Evolutionary conservation across 371 early-diverging fungal genomes (phyloP).

Genomic region (Zopfochytrium polystomum): DNA sequence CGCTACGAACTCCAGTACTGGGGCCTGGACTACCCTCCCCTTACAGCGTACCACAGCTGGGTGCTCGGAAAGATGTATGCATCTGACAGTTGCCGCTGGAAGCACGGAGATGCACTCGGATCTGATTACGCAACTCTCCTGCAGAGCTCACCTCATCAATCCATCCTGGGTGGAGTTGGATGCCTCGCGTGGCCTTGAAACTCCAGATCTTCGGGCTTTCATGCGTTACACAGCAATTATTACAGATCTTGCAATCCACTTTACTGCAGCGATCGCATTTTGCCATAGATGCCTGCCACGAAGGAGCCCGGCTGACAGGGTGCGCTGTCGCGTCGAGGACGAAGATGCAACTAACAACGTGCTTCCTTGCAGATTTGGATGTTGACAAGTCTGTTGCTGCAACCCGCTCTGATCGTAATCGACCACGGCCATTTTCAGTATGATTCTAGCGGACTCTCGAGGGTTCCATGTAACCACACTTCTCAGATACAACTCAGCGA

Average conservation of each 20-base stretch:
- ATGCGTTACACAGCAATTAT: constrained; percentile 84
- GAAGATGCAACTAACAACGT: not conserved
- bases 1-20: constrained; percentile 82
- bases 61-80: constrained; percentile 74
- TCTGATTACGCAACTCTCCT: not conserved
- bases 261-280: constrained; percentile 69
- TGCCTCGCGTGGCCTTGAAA: constrained; percentile 79
- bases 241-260: constrained; percentile 71
- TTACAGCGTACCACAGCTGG: constrained; percentile 90
- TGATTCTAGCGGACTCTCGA: constrained; percentile 3
- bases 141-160: constrained; percentile 66
- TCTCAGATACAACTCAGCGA: constrained; percentile 81
- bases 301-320: constrained; percentile 1
- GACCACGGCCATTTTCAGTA: constrained; percentile 96
- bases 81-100: not conserved
- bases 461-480: not conserved
- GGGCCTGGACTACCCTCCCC: constrained; percentile 94
- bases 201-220: constrained; percentile 68
- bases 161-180: constrained; percentile 83
- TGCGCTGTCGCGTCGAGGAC: not conserved
- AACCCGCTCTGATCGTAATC: constrained; percentile 83
- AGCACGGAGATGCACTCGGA: too few relatives aligned
- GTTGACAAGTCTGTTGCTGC: constrained; percentile 64
- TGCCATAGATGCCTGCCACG: constrained; percentile 12
- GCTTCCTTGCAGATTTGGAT: constrained; percentile 17